Conservation (phyloP, 305 asterid genomes). For the Fraxinus xanthoxyloides region DNA sequence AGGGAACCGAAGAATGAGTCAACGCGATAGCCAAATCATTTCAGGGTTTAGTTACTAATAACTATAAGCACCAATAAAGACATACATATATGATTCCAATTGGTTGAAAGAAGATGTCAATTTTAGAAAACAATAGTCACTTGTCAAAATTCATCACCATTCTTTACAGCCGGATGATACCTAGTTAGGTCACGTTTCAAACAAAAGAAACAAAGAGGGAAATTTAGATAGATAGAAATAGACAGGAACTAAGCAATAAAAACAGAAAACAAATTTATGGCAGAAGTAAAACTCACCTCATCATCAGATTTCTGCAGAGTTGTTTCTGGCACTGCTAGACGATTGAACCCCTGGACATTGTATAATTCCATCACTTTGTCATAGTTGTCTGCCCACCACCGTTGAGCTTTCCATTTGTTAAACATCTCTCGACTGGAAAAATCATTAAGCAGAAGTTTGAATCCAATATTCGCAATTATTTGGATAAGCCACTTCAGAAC, state of each 20-base stretch:
- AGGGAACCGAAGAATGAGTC: not conserved
- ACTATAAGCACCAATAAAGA: not conserved
- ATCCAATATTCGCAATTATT: not conserved
- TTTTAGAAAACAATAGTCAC: not conserved
- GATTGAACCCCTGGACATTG: conserved; percentile 70
- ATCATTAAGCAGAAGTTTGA: conserved; percentile 19
- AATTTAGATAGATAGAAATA: not conserved
- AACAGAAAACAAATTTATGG: not conserved
- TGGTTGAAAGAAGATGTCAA: not conserved
- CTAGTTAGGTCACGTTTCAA: not conserved
- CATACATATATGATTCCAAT: not conserved
- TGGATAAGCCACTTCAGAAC: not conserved
- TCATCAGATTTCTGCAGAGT: conserved; percentile 71
- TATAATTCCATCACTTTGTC: conserved; percentile 85
- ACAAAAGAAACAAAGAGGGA: not conserved
- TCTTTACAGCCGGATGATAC: not conserved
- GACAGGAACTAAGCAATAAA: not conserved
- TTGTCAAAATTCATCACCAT: not conserved
- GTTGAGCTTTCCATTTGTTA: conserved; percentile 86
- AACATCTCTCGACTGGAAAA: conserved; percentile 80
- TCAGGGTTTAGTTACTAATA: not conserved
- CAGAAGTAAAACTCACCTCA: conserved; percentile 48
- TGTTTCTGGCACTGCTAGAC: conserved; percentile 55
- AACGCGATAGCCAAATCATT: not conserved
- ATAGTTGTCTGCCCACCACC: conserved; percentile 86